Evolutionary conservation across 306 rosid genomes (phyloP), one percentile per base, ranked within the genome.

Genomic region (Prunus davidiana): DNA sequence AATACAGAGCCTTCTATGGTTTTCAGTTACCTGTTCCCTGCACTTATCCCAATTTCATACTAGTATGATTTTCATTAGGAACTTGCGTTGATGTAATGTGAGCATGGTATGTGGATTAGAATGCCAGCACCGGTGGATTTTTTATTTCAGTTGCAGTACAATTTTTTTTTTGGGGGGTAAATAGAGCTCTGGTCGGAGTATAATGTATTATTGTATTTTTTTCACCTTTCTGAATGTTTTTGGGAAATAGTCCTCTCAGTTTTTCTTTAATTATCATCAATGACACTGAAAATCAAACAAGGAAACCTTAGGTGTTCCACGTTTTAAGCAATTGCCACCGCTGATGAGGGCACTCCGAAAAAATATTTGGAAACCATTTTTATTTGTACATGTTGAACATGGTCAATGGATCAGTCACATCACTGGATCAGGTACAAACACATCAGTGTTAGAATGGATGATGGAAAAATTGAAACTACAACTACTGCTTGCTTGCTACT

Each of bases 401-500:
- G 19, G 47, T 22, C n/a, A 32, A 51, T 28, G 4, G 46, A 68
- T 47, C 58, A 28, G 27, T 18, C 15, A 69, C 25, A 19, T 71
- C 75, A 24, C 12, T 32, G 14, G 47, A 38, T 34, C 54, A 55
- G 34, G 24, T 43, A 55, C 52, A 55, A 55, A 55, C 46, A 54
- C 54, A 69, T 49, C 52, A 52, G 50, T 71, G 63, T 70, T 70
- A 30, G 49, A 52, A n/a, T 19, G 28, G 34, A 8, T 46, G 16
- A 1, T 8, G 12, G 50, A 34, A 15, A 24, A 46, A 34, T 5
- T 13, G 20, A 52, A 65, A 27, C 50, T 61, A 8, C 65, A 63
- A 64, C n/a, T 64, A 67, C 15, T 78, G 49, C 67, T 76, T 83
- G 24, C 24, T 22, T 22, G 24, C 24, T 22, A 22, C 24, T 22